phyloP scores from a whole-genome alignment of 2,329 filamentous ascomycete genomes.

The Neonectria ditissima region DNA sequence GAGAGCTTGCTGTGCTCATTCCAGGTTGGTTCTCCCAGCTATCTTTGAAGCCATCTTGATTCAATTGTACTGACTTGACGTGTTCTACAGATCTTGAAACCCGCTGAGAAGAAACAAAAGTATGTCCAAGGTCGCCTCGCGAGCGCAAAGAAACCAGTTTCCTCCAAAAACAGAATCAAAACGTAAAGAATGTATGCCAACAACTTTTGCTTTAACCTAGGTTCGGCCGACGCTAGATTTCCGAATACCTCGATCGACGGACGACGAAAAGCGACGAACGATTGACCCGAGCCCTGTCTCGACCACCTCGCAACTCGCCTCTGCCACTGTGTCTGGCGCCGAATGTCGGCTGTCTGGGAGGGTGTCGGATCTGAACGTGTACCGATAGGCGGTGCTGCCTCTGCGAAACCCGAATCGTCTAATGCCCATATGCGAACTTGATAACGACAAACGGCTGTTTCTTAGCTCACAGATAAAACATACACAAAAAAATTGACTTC shows the following conservation, averaged over 20 bases:
- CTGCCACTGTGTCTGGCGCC: constrained; percentile 44
- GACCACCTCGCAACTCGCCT: constrained; percentile 47
- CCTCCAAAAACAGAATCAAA: constrained; percentile 40
- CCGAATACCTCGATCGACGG: constrained; percentile 42
- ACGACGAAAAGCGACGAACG: constrained; percentile 42
- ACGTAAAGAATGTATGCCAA: constrained; percentile 66
- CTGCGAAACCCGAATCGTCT: constrained; percentile 50
- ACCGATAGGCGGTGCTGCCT: constrained; percentile 44
- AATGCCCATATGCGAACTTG: constrained; percentile 54
- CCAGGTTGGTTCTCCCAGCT: constrained; percentile 72
- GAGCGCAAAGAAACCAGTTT: constrained; percentile 55
- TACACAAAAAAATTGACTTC: constrained; percentile 49
- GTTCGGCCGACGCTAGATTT: constrained; percentile 91
- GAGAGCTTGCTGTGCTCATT: constrained; percentile 98
- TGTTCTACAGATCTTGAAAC: constrained; percentile 86
- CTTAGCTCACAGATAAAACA: constrained; percentile 57
- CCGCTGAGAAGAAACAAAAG: constrained; percentile 99
- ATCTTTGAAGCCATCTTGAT: not conserved
- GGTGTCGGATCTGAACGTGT: constrained; percentile 44
- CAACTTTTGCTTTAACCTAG: constrained; percentile 78
- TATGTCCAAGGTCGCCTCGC: constrained; percentile 85
- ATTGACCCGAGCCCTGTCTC: constrained; percentile 40
- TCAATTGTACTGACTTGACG: constrained; percentile 22
- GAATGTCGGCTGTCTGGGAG: constrained; percentile 47
- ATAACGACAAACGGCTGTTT: constrained; percentile 57